Evolutionary conservation across 2,329 filamentous ascomycete species (phyloP).

Genomic region (Alternaria arborescens): DNA sequence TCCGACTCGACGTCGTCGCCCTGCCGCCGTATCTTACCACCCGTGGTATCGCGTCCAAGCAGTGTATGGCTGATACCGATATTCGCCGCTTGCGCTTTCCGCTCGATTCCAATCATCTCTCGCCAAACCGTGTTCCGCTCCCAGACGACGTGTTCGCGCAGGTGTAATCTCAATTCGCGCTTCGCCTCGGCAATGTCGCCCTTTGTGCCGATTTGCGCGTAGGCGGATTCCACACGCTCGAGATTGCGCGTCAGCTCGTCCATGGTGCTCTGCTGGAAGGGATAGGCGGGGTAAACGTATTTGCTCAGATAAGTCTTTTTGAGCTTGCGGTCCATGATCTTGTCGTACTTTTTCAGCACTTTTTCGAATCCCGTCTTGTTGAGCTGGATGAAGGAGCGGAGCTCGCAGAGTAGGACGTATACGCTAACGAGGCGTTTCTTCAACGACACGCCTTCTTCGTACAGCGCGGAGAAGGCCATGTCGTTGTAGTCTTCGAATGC

Average conservation of each 20-base stretch:
- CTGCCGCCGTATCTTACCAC: slow-evolving; percentile 75
- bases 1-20: slow-evolving; percentile 78
- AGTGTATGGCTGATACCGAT: slow-evolving; percentile 81
- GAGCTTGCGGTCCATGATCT: slow-evolving; percentile 85
- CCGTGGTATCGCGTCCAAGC: slow-evolving; percentile 76
- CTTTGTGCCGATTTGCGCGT: slow-evolving; percentile 81
- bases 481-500: slow-evolving; percentile 82
- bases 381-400: slow-evolving; percentile 94
- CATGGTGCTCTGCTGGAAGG: slow-evolving; percentile 79
- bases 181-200: slow-evolving; percentile 80
- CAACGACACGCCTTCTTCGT: slow-evolving; percentile 79
- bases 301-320: slow-evolving; percentile 78
- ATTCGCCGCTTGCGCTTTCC: slow-evolving; percentile 92
- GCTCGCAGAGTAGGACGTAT: slow-evolving; percentile 92
- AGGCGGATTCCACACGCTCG: slow-evolving; percentile 76
- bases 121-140: slow-evolving; percentile 98
- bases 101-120: slow-evolving; percentile 97
- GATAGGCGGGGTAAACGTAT: slow-evolving; percentile 79
- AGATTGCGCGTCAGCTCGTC: slow-evolving; percentile 76
- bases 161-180: slow-evolving; percentile 85
- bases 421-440: slow-evolving; percentile 89
- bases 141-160: slow-evolving; percentile 98
- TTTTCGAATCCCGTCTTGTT: slow-evolving; percentile 98
- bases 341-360: slow-evolving; percentile 98
- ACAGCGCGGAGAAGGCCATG: slow-evolving; percentile 73